Base-by-base conservation (phyloP, 1,284 basidiomycete species). In the Caloboletus firmus region DNA sequence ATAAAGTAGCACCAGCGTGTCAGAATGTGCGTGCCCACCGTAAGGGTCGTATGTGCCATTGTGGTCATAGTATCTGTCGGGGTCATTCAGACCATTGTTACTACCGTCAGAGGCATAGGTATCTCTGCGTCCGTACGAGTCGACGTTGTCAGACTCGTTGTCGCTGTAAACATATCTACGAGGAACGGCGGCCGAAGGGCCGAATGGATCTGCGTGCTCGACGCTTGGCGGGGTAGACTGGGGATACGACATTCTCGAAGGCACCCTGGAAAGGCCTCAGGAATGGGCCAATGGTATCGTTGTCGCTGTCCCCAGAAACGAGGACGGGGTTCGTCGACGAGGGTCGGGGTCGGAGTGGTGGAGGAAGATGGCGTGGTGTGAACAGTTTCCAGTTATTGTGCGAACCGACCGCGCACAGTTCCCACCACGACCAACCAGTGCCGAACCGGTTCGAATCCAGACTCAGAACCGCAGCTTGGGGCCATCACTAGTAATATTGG, bases 131-230 rank as follows among this genome's bases (percentile, higher is more conserved):
- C 76, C 76, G 58, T 74, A 74, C 49, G 76, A 74, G 63, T 87
- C 86, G 58, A 80, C 76, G 69, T 81, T 74, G 61, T 90, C 89
- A 35, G 85, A 86, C 59, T 91, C 89, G 65, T 83, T 84, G 77
- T 92, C 89, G 68, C 80, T 85, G 76, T 91, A 90, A 64, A 88
- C 83, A 69, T 87, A 88, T 66, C 81, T 75, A 46, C 74, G 72
- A 61, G 73, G 71, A 35, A 74, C 64, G 36, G 73, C 71, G 54
- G 76, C 69, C 45, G 70, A 65, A 49, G 73, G 66, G 62, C 72
- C 75, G 72, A 85, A 87, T 60, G 83, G 84, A 71, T 88, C 84
- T 59, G 73, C 57, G 28, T 68, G 62, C 52, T 74, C 74, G 52
- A 65, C 55, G 15, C 59, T 60, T 20, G 67, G 71, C 2, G 67